These are phyloP conservation scores for Chytridium lagenaria DNA, from an alignment of 371 early-diverging fungal genomes.

Conservation along the genomic window DNA sequence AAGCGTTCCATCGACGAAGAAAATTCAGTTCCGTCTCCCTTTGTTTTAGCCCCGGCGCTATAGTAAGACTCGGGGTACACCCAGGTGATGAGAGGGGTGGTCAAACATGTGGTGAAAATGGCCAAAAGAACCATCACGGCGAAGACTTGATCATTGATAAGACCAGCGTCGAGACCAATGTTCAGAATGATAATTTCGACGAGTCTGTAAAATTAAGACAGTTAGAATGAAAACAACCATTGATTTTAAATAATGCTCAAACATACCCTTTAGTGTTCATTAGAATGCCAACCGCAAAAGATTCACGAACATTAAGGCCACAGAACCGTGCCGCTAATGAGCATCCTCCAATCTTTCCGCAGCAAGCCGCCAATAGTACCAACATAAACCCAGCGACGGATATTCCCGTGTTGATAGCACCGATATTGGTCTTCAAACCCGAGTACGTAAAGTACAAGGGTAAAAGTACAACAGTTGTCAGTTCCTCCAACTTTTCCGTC, in stretches of 20 bases:
- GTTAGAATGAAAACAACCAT: not conserved
- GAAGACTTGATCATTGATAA: conserved; percentile 61
- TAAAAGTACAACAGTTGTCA: conserved; percentile 77
- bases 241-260: not conserved
- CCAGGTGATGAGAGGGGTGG: conserved; percentile 25
- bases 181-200: conserved; percentile 92
- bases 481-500: conserved; percentile 86
- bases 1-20: not conserved
- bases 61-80: conserved; percentile 33
- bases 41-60: not conserved
- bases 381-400: conserved; percentile 79
- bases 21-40: not conserved
- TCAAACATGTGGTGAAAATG: conserved; percentile 17
- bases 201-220: conserved; percentile 42
- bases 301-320: conserved; percentile 76
- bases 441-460: conserved; percentile 83
- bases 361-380: conserved; percentile 69
- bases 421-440: conserved; percentile 84
- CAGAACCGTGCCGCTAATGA: conserved; percentile 67
- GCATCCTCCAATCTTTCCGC: conserved; percentile 84
- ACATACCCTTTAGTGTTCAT: conserved; percentile 87
- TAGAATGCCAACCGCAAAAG: conserved; percentile 78
- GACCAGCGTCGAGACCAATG: conserved; percentile 82
- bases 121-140: conserved; percentile 28
- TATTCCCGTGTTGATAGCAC: conserved; percentile 65